Percentiles rank a stretch among this genome's conserved stretches.
phyloP scores from a whole-genome alignment of 2,329 filamentous ascomycete species.

The Aspergillus latus region DNA sequence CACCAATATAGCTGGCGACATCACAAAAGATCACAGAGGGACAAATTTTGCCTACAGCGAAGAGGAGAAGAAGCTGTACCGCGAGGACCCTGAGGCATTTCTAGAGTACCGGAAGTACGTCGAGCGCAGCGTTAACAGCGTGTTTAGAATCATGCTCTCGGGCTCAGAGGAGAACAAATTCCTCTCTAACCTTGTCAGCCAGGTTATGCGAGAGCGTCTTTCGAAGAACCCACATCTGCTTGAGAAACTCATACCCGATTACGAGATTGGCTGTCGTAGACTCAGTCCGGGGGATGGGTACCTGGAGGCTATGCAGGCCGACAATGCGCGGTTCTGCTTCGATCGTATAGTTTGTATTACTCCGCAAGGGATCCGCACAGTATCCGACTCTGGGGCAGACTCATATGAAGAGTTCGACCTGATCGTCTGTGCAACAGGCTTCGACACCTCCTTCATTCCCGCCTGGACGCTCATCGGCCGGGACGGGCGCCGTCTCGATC shows the following conservation, averaged over 20 bases:
- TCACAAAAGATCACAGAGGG: slow-evolving; percentile 24
- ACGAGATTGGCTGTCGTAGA: slow-evolving; percentile 28
- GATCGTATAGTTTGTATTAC: slow-evolving; percentile 26
- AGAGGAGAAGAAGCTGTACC: slow-evolving; percentile 26
- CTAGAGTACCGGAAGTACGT: slow-evolving; percentile 24
- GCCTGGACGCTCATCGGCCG: slow-evolving; percentile 36
- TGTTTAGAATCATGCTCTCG: slow-evolving; percentile 19
- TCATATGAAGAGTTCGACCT: slow-evolving; percentile 27
- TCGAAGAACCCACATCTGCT: slow-evolving; percentile 19
- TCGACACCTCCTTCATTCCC: slow-evolving; percentile 40
- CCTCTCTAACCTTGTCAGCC: slow-evolving; percentile 1
- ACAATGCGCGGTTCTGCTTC: slow-evolving; percentile 25
- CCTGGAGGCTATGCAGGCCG: slow-evolving; percentile 26
- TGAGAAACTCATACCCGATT: slow-evolving; percentile 27
- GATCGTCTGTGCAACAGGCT: slow-evolving; percentile 44
- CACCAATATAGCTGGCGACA: slow-evolving; percentile 21
- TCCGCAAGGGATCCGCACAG: slow-evolving; percentile 21
- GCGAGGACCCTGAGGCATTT: slow-evolving; percentile 18
- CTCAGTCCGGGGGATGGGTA: slow-evolving; percentile 32
- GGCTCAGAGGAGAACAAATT: slow-evolving; percentile 14
- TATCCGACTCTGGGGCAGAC: slow-evolving; percentile 8
- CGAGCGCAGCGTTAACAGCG: slow-evolving; percentile 19
- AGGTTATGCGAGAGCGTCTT: slow-evolving; percentile 24
- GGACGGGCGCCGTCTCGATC: slow-evolving; percentile 20
- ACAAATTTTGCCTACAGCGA: slow-evolving; percentile 25